These are phyloP conservation scores for Carex kokanica DNA, from an alignment of 176 grass and related monocot genomes.

Conservation along the genomic window DNA sequence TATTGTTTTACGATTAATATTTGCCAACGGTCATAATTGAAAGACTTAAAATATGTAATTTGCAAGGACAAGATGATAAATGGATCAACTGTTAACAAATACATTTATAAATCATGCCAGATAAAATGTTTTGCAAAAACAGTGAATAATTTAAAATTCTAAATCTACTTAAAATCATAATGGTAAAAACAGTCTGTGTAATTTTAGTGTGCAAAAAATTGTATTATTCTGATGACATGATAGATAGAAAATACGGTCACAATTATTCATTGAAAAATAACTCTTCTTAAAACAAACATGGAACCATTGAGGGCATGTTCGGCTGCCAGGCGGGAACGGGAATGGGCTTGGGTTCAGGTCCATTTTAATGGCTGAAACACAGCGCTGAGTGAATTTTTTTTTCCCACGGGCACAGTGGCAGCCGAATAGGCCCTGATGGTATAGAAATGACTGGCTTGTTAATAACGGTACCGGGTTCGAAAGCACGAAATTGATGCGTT, in stretches of 20 bases:
- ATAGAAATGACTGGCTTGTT: background rate
- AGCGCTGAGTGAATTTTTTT: too few relatives aligned
- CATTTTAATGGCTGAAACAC: too few relatives aligned
- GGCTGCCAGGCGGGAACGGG: too few relatives aligned
- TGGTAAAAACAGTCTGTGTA: background rate
- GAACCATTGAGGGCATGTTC: background rate
- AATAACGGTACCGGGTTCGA: too few relatives aligned
- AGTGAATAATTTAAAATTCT: background rate
- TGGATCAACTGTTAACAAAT: background rate
- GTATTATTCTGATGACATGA: background rate
- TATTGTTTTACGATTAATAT: background rate
- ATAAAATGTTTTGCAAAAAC: background rate
- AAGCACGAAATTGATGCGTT: too few relatives aligned
- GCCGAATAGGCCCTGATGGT: too few relatives aligned
- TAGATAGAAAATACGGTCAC: background rate
- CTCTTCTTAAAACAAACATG: background rate
- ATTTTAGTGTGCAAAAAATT: background rate
- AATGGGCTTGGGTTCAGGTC: too few relatives aligned
- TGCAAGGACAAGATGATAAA: background rate
- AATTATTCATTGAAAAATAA: background rate
- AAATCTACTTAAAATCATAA: background rate
- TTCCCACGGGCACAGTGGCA: too few relatives aligned
- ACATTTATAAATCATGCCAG: background rate
- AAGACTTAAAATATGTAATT: background rate
- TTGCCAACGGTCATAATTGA: background rate